Evolutionary conservation across 257 asterid genomes (phyloP).

Genomic region (Apocynum venetum): DNA sequence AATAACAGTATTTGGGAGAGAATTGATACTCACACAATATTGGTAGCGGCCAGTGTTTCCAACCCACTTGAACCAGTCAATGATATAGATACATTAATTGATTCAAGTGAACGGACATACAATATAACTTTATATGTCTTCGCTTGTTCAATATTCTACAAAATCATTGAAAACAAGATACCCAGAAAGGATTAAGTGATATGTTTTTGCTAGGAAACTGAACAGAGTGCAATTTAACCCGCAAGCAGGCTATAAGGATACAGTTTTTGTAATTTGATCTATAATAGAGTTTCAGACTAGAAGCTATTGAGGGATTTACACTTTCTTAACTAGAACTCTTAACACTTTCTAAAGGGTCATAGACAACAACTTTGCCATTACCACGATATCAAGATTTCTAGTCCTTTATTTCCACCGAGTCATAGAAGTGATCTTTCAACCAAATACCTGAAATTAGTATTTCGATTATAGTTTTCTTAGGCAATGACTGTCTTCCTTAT

Average conservation of each 20-base stretch:
- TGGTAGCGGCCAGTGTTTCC: conserved; percentile 54
- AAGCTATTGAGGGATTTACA: not conserved
- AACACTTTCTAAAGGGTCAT: not conserved
- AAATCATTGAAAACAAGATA: conserved; percentile 12
- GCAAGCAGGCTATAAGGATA: not conserved
- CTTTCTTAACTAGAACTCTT: not conserved
- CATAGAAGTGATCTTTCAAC: not conserved
- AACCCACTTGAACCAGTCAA: conserved; percentile 60
- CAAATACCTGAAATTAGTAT: not conserved
- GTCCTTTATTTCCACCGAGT: not conserved
- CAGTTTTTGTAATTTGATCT: not conserved
- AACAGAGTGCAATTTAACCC: not conserved
- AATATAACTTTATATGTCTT: conserved; percentile 68
- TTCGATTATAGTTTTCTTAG: not conserved
- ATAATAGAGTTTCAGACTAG: not conserved
- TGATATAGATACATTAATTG: conserved; percentile 55
- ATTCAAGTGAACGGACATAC: conserved; percentile 59
- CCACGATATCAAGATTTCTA: not conserved
- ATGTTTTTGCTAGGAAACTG: not conserved
- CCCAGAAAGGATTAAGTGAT: conserved; percentile 8
- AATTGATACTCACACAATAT: conserved; percentile 48
- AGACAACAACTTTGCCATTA: not conserved
- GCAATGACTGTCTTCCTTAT: not conserved
- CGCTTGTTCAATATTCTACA: conserved; percentile 84
- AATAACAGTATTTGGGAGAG: conserved; percentile 1